Evolutionary conservation across 257 asterid genomes (phyloP), one percentile per base, ranked within the genome.

Genomic region (Rehmannia glutinosa): DNA sequence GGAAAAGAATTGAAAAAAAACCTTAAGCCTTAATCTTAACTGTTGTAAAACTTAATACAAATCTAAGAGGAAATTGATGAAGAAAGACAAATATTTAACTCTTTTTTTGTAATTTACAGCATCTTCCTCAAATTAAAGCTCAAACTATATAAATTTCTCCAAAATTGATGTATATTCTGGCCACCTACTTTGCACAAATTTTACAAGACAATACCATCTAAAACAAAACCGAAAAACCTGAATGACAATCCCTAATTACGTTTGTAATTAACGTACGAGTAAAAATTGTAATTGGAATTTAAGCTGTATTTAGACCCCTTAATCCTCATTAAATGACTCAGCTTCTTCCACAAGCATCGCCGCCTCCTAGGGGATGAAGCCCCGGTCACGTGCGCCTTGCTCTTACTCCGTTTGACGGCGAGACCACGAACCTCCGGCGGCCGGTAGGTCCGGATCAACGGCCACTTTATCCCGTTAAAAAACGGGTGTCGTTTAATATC

Each of bases 401-500:
- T 83, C 85, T 84, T 87, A 1, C 84, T 78, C 85, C 84, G 77
- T 63, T 77, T 86, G 41, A 86, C 78, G 13, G 74, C 62, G 64
- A 90, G 20, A 10, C 98, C 98, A 23, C 92, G 87, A 2, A 88
- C 72, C 51, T 90, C 98, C 78, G 98, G 98, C 27, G 95, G 85
- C 74, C 88, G 79, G 83, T 77, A 87, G 11, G 83, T 82, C 23
- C 97, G 78, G 39, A 93, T 84, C 71, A 93, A 74, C 76, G 97
- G 95, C 98, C 98, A 93, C 77, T 93, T 93, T 24, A 93, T 66
- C 3, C 91, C 98, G 73, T 82, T 59, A 17, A 93, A 93, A 28
- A 93, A 93, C 3, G 96, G 94, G 83, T 93, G 98, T 0, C 94
- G 88, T 72, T 93, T 93, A 50, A 93, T 83, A 43, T 93, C 98